These are phyloP conservation scores for Colletotrichum chrysophilum DNA, from an alignment of 2,329 filamentous ascomycete genomes.

Conservation along the genomic window DNA sequence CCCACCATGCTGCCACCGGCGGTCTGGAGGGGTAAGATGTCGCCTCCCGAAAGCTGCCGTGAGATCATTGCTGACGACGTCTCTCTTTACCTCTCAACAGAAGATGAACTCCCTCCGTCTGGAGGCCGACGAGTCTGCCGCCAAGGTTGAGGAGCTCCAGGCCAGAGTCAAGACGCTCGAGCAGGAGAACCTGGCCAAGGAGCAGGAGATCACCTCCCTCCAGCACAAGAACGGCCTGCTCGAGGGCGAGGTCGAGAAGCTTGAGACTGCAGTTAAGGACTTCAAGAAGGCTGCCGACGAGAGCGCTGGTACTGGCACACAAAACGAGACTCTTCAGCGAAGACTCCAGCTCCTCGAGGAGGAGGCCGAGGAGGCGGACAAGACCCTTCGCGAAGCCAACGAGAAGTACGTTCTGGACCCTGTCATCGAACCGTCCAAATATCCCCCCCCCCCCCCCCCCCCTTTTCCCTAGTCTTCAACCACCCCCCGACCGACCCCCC, in stretches of 20 bases:
- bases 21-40: constrained; percentile 25
- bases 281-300: constrained; percentile 87
- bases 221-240: constrained; percentile 94
- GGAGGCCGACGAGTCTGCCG: constrained; percentile 85
- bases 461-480: background rate
- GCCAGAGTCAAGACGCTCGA: constrained; percentile 86
- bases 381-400: constrained; percentile 94
- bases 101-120: constrained; percentile 95
- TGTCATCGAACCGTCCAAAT: constrained; percentile 4
- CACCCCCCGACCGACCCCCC: background rate
- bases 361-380: constrained; percentile 95
- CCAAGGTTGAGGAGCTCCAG: constrained; percentile 88
- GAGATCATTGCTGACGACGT: constrained; percentile 18
- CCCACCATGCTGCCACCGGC: constrained; percentile 24
- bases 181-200: constrained; percentile 94
- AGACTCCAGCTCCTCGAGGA: constrained; percentile 96
- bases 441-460: background rate
- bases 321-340: constrained; percentile 90
- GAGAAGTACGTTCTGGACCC: constrained; percentile 78
- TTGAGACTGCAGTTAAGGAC: constrained; percentile 83
- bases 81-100: constrained; percentile 49
- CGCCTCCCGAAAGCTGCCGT: constrained; percentile 2
- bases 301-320: constrained; percentile 80
- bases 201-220: constrained; percentile 97
- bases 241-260: constrained; percentile 90